These are phyloP conservation scores for Colletotrichum tofieldiae DNA, from an alignment of 2,329 filamentous ascomycete species.

Conservation along the genomic window DNA sequence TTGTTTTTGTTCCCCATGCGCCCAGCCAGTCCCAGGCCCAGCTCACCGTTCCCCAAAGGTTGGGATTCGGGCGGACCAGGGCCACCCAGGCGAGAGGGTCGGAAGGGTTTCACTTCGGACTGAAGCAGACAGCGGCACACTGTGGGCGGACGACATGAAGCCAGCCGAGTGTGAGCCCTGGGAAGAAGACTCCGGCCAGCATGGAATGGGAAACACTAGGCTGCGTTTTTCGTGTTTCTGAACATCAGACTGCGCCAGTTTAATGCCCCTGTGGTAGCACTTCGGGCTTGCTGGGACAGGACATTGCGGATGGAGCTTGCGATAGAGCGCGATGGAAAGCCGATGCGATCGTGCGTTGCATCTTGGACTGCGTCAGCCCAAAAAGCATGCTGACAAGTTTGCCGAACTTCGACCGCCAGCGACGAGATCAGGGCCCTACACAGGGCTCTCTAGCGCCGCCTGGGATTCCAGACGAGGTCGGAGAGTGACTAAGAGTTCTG, in stretches of 20 bases:
- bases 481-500: slow-evolving; percentile 12
- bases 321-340: neutral
- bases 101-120: slow-evolving; percentile 34
- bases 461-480: slow-evolving; percentile 30
- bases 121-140: slow-evolving; percentile 32
- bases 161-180: slow-evolving; percentile 38
- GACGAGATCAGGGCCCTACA: slow-evolving; percentile 13
- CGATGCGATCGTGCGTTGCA: slow-evolving; percentile 20
- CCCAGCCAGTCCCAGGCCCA: neutral
- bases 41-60: slow-evolving; percentile 25
- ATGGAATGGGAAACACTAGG: slow-evolving; percentile 42
- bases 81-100: slow-evolving; percentile 33
- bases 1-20: neutral
- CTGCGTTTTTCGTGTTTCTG: slow-evolving; percentile 41
- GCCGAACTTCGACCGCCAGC: slow-evolving; percentile 19
- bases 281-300: neutral
- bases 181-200: slow-evolving; percentile 28
- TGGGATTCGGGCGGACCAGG: slow-evolving; percentile 32
- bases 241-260: slow-evolving; percentile 39
- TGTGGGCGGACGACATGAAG: slow-evolving; percentile 38
- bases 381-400: slow-evolving; percentile 35
- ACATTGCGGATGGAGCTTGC: slow-evolving; percentile 10
- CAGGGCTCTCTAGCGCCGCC: slow-evolving; percentile 31
- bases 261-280: slow-evolving; percentile 21
- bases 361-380: slow-evolving; percentile 9